A percentile compares a stretch with the other conserved stretches of the same genome.
phyloP scores from a whole-genome alignment of 2,329 filamentous ascomycete species.

The Curvularia verruculosa region DNA sequence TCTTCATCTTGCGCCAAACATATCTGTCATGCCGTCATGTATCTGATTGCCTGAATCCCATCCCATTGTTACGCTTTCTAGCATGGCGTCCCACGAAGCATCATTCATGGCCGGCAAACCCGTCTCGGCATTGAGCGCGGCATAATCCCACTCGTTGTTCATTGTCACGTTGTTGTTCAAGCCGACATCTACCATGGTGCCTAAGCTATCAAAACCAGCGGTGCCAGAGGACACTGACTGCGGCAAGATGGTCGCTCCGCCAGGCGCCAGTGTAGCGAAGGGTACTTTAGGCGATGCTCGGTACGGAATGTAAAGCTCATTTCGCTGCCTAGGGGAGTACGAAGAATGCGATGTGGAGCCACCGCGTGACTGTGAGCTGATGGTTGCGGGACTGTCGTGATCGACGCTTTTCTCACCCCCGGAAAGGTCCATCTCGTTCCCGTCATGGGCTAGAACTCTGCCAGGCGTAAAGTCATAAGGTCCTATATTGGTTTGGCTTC shows the following conservation, averaged over 20 bases:
- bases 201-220: constrained; percentile 13
- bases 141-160: constrained; percentile 44
- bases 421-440: constrained; percentile 47
- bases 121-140: constrained; percentile 25
- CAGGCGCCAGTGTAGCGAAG: constrained; percentile 2
- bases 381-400: constrained; percentile 43
- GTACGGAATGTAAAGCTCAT: constrained; percentile 37
- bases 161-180: constrained; percentile 32
- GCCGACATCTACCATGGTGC: constrained; percentile 17
- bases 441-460: constrained; percentile 26
- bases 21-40: constrained; percentile 8
- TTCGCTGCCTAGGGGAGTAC: constrained; percentile 40
- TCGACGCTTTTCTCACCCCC: constrained; percentile 34
- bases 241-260: constrained; percentile 9
- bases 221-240: constrained; percentile 7
- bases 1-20: constrained; percentile 8
- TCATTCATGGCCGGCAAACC: constrained; percentile 45
- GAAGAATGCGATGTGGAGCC: constrained; percentile 46
- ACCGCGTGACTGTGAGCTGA: constrained; percentile 39
- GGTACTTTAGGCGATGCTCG: constrained; percentile 35
- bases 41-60: constrained; percentile 37
- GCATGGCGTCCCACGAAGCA: constrained; percentile 45
- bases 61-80: constrained; percentile 45
- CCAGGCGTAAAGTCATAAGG: constrained; percentile 13
- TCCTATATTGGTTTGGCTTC: constrained; percentile 3